phyloP scores from a whole-genome alignment of 345 rosid species.

The Brassica juncea region DNA sequence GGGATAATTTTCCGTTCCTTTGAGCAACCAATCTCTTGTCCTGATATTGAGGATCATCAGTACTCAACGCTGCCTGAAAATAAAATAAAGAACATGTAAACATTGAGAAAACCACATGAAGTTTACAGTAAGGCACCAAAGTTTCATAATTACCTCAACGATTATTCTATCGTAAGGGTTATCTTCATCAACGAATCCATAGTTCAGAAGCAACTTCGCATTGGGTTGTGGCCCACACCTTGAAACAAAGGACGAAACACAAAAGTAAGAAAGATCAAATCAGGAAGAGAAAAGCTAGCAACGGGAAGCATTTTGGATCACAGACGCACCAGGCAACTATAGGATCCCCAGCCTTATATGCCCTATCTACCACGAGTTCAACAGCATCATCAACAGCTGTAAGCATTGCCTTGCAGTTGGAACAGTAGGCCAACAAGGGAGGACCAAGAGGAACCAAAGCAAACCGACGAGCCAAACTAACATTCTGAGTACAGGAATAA shows the following conservation, averaged over 20 bases:
- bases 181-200: conserved; percentile 93
- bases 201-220: conserved; percentile 86
- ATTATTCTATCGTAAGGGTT: conserved; percentile 76
- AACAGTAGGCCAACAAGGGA: conserved; percentile 84
- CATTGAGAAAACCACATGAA: not conserved
- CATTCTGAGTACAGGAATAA: conserved; percentile 65
- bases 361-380: conserved; percentile 79
- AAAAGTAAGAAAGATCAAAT: conserved; percentile 20
- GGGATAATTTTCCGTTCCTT: conserved; percentile 83
- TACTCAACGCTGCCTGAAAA: conserved; percentile 79
- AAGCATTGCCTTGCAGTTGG: conserved; percentile 95
- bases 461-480: conserved; percentile 92
- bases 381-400: conserved; percentile 82
- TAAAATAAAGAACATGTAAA: conserved; percentile 17
- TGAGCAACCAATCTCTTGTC: conserved; percentile 96
- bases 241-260: conserved; percentile 16
- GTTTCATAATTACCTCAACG: conserved; percentile 58
- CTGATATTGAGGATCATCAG: conserved; percentile 97
- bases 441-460: conserved; percentile 99
- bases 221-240: conserved; percentile 99
- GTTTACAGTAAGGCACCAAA: conserved; percentile 7
- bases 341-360: conserved; percentile 86
- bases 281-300: conserved; percentile 9
- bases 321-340: conserved; percentile 79
- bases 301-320: conserved; percentile 1